A percentile compares a stretch with the other conserved stretches of the same genome.
Evolutionary conservation across 768 basidiomycete species (phyloP).

Genomic region (Phanerodontia chrysosporium): DNA sequence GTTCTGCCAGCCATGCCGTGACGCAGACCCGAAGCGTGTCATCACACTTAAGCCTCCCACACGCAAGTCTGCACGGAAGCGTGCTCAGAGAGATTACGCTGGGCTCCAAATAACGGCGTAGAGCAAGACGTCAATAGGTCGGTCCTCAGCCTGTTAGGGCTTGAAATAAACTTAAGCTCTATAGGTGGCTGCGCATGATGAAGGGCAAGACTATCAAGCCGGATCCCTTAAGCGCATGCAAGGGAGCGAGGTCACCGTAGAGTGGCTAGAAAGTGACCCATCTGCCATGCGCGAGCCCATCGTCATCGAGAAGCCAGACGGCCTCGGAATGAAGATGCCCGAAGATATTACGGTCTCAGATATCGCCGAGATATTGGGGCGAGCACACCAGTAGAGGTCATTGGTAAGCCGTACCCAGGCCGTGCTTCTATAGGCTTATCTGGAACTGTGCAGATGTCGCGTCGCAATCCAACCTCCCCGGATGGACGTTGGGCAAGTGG

Average conservation of each 20-base stretch:
- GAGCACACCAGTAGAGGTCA: slow-evolving; percentile 82
- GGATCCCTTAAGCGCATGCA: slow-evolving; percentile 65
- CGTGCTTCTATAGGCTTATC: slow-evolving; percentile 3
- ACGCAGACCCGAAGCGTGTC: slow-evolving; percentile 51
- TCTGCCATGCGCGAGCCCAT: slow-evolving; percentile 80
- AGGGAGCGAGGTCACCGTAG: slow-evolving; percentile 59
- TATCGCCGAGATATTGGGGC: slow-evolving; percentile 77
- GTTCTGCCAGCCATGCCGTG: slow-evolving; percentile 67
- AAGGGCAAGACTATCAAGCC: slow-evolving; percentile 60
- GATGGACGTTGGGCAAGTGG: slow-evolving; percentile 92
- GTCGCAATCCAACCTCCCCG: slow-evolving; percentile 77
- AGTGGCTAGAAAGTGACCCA: slow-evolving; percentile 74
- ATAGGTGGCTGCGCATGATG: slow-evolving; percentile 59
- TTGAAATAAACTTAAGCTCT: background rate
- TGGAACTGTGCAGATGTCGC: slow-evolving; percentile 61
- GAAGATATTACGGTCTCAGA: slow-evolving; percentile 70
- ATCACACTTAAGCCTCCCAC: slow-evolving; percentile 76
- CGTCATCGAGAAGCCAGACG: slow-evolving; percentile 71
- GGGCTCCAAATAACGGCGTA: slow-evolving; percentile 59
- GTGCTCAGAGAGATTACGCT: slow-evolving; percentile 72
- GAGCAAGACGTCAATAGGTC: slow-evolving; percentile 55
- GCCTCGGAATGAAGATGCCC: slow-evolving; percentile 91
- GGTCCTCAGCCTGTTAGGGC: background rate
- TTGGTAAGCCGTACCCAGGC: slow-evolving; percentile 49
- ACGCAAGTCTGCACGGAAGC: slow-evolving; percentile 78